Evolutionary conservation across 1,139 yeast genomes (phyloP).

Genomic region (Wickerhamomyces sp.): DNA sequence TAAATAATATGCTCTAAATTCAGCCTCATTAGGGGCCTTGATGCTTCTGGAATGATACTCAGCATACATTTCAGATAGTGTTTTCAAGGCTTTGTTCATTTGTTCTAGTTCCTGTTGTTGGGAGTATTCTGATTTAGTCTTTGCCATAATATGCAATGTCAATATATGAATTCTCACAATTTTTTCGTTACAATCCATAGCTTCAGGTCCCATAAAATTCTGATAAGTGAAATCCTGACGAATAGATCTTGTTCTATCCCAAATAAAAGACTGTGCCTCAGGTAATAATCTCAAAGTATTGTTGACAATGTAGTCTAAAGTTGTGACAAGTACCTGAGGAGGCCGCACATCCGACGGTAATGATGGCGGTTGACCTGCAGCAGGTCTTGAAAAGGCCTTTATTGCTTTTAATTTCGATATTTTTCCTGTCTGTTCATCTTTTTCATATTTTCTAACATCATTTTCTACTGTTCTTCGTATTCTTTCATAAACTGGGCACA

Average conservation of each 20-base stretch:
- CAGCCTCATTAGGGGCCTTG: slow-evolving; percentile 79
- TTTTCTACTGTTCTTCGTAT: slow-evolving; percentile 85
- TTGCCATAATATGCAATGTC: slow-evolving; percentile 84
- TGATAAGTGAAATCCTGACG: slow-evolving; percentile 97
- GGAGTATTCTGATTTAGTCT: slow-evolving; percentile 69
- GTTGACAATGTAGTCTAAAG: slow-evolving; percentile 68
- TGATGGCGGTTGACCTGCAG: slow-evolving; percentile 98
- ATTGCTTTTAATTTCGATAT: slow-evolving; percentile 67
- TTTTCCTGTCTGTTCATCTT: slow-evolving; percentile 56
- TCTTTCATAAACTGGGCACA: slow-evolving; percentile 95
- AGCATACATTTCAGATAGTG: slow-evolving; percentile 81
- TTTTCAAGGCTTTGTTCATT: slow-evolving; percentile 85
- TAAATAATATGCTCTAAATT: slow-evolving; percentile 84
- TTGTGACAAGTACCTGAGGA: slow-evolving; percentile 62
- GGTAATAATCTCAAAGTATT: slow-evolving; percentile 65
- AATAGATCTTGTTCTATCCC: slow-evolving; percentile 98
- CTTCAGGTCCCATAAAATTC: slow-evolving; percentile 90
- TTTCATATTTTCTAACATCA: slow-evolving; percentile 78
- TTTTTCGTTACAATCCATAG: slow-evolving; percentile 86
- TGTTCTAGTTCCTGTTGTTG: slow-evolving; percentile 96
- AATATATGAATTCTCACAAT: slow-evolving; percentile 87
- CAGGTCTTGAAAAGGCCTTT: slow-evolving; percentile 94
- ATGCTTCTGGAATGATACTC: slow-evolving; percentile 74
- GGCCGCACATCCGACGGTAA: slow-evolving; percentile 97
- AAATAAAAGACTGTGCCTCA: slow-evolving; percentile 83